phyloP scores from a whole-genome alignment of 805 yeast species.

The Lachancea cidri region DNA sequence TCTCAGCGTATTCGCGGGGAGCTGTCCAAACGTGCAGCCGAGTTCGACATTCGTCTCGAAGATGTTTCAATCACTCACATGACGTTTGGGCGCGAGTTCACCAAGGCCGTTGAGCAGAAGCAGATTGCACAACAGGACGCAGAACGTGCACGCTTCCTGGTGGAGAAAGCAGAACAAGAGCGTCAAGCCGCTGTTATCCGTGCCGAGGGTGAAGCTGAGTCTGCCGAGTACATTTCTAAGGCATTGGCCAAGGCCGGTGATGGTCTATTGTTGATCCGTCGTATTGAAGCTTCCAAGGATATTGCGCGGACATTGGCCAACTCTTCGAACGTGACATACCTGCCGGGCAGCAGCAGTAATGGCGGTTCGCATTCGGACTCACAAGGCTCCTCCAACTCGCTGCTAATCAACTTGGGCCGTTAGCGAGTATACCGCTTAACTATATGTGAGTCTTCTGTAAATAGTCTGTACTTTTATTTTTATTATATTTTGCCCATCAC shows the following conservation, averaged over 20 bases:
- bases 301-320: constrained; percentile 83
- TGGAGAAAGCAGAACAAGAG: constrained; percentile 96
- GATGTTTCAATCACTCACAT: constrained; percentile 97
- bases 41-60: constrained; percentile 86
- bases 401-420: constrained; percentile 67
- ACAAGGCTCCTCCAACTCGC: constrained; percentile 43
- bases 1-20: constrained; percentile 86
- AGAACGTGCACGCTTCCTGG: constrained; percentile 88
- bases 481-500: no score
- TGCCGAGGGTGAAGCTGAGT: constrained; percentile 99
- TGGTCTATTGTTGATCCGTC: constrained; percentile 85
- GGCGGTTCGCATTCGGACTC: constrained; percentile 30
- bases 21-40: constrained; percentile 72
- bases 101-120: constrained; percentile 97
- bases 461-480: neutral
- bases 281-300: constrained; percentile 94
- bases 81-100: constrained; percentile 95
- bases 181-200: constrained; percentile 90
- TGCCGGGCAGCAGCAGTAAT: constrained; percentile 52
- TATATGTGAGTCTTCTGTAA: no score
- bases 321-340: constrained; percentile 81
- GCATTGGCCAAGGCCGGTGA: constrained; percentile 94
- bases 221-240: constrained; percentile 90
- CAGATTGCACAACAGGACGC: constrained; percentile 99
- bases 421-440: no score